Conservation (phyloP, 768 basidiomycete genomes). For the Cystobasidium onofrii region DNA sequence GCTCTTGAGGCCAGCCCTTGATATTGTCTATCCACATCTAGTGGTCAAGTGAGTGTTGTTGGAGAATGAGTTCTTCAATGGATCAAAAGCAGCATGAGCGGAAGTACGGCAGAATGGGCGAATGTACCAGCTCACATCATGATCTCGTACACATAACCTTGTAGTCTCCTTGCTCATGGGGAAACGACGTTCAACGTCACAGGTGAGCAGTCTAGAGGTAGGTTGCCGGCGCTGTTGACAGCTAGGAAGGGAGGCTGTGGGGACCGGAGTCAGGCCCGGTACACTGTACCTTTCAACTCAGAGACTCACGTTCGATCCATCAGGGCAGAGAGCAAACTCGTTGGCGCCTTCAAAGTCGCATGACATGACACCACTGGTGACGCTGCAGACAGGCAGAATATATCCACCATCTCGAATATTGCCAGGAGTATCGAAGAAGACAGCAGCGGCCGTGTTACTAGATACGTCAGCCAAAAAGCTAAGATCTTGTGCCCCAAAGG, state of each 20-base stretch:
- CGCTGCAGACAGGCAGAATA: background rate
- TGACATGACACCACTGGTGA: background rate
- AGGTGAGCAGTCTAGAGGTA: background rate
- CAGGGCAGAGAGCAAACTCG: constrained; percentile 9
- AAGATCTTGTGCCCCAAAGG: background rate
- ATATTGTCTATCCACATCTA: background rate
- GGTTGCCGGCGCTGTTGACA: background rate
- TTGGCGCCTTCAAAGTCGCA: constrained; percentile 10
- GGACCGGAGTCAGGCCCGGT: too few relatives aligned
- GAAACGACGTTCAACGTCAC: constrained; percentile 10
- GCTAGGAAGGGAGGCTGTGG: background rate
- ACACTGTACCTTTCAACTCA: background rate
- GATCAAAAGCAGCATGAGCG: too few relatives aligned
- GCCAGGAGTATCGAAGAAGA: constrained; percentile 18
- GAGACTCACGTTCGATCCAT: background rate
- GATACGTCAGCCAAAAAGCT: background rate
- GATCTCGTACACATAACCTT: too few relatives aligned
- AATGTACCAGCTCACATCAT: too few relatives aligned
- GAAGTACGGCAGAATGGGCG: too few relatives aligned
- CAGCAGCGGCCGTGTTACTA: background rate
- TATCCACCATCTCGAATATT: background rate
- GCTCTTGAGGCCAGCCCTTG: background rate
- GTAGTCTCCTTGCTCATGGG: background rate
- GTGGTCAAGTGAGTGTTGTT: constrained; percentile 9
- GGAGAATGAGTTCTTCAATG: background rate